Evolutionary conservation across 371 early-diverging fungal genomes (phyloP), one percentile per base, ranked within the genome.

Genomic region (Mortierella polycephala): DNA sequence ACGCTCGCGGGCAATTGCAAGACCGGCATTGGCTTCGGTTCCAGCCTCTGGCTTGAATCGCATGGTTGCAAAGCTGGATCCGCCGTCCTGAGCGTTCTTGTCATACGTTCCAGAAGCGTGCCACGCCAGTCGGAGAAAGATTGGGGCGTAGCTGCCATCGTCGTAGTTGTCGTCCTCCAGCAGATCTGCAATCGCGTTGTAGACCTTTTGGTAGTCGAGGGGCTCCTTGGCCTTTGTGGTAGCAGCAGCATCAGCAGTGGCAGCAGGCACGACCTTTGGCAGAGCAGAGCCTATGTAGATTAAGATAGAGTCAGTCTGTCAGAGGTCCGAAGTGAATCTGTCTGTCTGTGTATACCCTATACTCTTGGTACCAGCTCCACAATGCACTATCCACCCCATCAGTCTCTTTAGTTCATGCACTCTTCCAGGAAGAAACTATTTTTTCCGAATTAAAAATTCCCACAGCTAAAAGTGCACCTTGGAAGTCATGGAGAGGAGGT

Each of bases 81-180:
- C 98, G 53, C 98, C 98, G 18, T 94, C 94, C 49, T 85, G 83
- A 41, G 91, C 85, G 44, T 85, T 85, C 75, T 85, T 85, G 84
- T 94, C 93, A 77, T 89, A 96, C 21, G 97, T 97, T 30, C 98
- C 98, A 51, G 95, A 87, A 2, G 95, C 87, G 83, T 97, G 98
- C 96, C 96, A 96, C 5, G 96, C 96, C n/a, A 94, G 87, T 55
- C 94, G 93, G 39, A 96, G 81, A 53, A 98, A 86, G n/a, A 96
- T 88, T 13, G 96, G 96, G 3, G 93, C 96, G 75, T 90, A 88
- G 30, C 90, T 90, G 57, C 96, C 96, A 75, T 98, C 97, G 82
- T 98, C 98, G 67, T 93, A 95, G 80, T 91, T 85, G 63, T 90
- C 71, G 44, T 90, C 90, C 53, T 93, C 93, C 16, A 93, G 81